A percentile compares a stretch with the other conserved stretches of the same genome.
These are phyloP conservation scores for Chlorociboria aeruginascens DNA, from an alignment of 495 filamentous ascomycete species.

Conservation along the genomic window DNA sequence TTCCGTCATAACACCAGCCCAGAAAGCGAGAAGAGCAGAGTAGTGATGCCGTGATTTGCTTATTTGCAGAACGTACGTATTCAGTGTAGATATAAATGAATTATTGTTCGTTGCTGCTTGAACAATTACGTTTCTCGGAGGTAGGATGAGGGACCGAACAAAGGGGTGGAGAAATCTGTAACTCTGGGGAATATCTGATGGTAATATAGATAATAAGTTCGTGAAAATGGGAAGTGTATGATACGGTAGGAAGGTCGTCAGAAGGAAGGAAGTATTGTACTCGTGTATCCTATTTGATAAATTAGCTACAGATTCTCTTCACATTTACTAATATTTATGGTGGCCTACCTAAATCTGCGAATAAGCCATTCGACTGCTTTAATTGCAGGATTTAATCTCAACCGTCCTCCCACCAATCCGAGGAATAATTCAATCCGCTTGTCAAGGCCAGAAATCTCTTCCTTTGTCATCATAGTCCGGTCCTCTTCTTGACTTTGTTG, in stretches of 20 bases:
- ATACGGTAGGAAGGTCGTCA: constrained; percentile 89
- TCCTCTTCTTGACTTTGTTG: constrained; percentile 84
- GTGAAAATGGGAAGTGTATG: constrained; percentile 71
- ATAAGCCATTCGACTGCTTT: constrained; percentile 94
- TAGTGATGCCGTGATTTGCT: constrained; percentile 57
- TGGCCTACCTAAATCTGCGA: constrained; percentile 68
- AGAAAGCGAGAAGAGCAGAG: constrained; percentile 70
- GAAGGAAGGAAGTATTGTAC: constrained; percentile 63
- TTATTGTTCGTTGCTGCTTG: constrained; percentile 64
- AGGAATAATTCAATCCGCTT: constrained; percentile 68
- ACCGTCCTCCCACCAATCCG: constrained; percentile 55
- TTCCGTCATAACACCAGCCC: constrained; percentile 74
- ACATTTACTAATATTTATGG: not conserved
- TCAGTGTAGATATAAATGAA: constrained; percentile 57
- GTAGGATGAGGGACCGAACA: constrained; percentile 55
- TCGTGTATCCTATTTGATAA: constrained; percentile 59
- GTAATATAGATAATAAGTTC: constrained; percentile 72
- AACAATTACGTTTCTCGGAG: constrained; percentile 68
- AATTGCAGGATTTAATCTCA: constrained; percentile 73
- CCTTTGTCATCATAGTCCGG: constrained; percentile 65
- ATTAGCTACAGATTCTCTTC: not conserved
- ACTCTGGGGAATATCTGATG: constrained; percentile 54
- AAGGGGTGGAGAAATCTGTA: constrained; percentile 82
- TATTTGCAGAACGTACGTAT: constrained; percentile 59
- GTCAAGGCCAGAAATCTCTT: constrained; percentile 73